These are phyloP conservation scores for Talaromyces sp. DNA, from an alignment of 2,329 filamentous ascomycete species.

Conservation along the genomic window DNA sequence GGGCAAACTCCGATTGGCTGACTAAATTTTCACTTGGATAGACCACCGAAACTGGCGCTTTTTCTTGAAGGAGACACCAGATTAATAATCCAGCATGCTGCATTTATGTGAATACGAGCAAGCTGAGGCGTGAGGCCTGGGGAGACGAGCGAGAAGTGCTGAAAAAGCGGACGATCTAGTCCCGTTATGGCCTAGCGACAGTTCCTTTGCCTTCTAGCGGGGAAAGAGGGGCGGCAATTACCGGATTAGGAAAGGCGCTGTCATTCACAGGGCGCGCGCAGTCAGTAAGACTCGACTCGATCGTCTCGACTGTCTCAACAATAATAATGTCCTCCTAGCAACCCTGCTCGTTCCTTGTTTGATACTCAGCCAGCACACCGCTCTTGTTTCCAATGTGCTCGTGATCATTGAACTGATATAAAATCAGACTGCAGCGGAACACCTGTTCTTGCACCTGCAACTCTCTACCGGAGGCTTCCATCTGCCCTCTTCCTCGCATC, in stretches of 20 bases:
- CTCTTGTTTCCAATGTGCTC: background rate
- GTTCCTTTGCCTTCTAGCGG: background rate
- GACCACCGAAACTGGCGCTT: background rate
- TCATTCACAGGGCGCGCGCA: conserved; percentile 11
- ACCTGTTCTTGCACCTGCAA: background rate
- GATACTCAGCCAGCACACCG: background rate
- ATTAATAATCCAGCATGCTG: background rate
- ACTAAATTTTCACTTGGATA: background rate
- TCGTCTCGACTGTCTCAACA: conserved; percentile 1
- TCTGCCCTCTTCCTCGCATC: background rate
- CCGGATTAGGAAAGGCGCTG: conserved; percentile 5
- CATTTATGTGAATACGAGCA: background rate
- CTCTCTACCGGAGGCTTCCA: background rate
- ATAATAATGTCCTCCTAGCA: background rate
- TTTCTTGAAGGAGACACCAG: background rate
- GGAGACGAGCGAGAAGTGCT: background rate
- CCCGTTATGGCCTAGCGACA: background rate
- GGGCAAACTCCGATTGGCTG: background rate
- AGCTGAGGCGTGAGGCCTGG: background rate
- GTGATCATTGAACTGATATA: background rate
- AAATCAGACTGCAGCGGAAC: background rate
- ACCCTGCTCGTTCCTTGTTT: background rate
- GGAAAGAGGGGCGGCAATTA: background rate
- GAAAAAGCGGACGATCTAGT: background rate
- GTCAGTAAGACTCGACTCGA: background rate